phyloP scores from a whole-genome alignment of 208 protist genomes.

The Leishmania turanica region DNA sequence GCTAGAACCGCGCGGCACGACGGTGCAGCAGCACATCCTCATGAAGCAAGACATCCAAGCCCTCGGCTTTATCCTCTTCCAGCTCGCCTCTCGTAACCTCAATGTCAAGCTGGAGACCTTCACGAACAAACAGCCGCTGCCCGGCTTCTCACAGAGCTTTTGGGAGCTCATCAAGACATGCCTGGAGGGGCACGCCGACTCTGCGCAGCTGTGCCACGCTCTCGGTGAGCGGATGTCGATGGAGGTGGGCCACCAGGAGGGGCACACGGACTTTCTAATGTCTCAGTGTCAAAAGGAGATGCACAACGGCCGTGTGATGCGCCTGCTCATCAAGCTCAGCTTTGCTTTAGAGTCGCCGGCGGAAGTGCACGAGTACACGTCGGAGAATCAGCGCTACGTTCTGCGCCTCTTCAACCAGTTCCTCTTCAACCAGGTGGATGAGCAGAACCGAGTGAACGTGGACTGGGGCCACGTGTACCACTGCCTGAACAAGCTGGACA shows the following conservation, averaged over 20 bases:
- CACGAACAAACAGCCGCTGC: constrained; percentile 55
- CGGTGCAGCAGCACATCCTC: constrained; percentile 34
- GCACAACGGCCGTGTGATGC: constrained; percentile 96
- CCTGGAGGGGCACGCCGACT: constrained; percentile 63
- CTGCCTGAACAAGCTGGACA: constrained; percentile 97
- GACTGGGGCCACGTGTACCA: constrained; percentile 96
- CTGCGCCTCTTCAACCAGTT: constrained; percentile 97
- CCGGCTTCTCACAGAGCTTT: constrained; percentile 82
- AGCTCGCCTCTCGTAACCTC: constrained; percentile 74
- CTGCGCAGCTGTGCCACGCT: constrained; percentile 70
- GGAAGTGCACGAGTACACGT: constrained; percentile 81
- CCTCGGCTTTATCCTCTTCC: constrained; percentile 81
- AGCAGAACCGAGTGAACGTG: constrained; percentile 87
- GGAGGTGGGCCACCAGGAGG: constrained; percentile 87
- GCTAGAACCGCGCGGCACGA: constrained; percentile 50
- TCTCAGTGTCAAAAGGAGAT: constrained; percentile 93
- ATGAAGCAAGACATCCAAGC: constrained; percentile 85
- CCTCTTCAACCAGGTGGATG: constrained; percentile 96
- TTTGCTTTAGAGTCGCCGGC: constrained; percentile 91
- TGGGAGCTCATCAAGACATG: constrained; percentile 81
- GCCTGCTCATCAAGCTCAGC: constrained; percentile 94
- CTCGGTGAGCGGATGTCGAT: constrained; percentile 88
- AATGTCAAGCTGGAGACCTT: constrained; percentile 63
- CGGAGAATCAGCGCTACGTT: constrained; percentile 70
- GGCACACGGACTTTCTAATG: constrained; percentile 90